phyloP scores from a whole-genome alignment of 2,329 filamentous ascomycete species.

The Epichloe sp. region DNA sequence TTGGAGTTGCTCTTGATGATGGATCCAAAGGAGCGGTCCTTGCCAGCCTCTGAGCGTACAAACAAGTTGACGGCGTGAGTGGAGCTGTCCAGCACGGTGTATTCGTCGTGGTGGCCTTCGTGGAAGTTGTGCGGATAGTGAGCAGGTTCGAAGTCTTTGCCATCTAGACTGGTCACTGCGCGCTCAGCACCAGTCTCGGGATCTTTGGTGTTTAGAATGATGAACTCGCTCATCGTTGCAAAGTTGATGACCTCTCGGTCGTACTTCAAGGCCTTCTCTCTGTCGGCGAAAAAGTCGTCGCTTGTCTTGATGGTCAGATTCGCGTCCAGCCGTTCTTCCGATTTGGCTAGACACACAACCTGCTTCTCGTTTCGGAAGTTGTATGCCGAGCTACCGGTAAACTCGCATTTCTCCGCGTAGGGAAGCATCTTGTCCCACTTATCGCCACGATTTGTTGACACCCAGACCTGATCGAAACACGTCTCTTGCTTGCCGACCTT shows the following conservation, averaged over 20 bases:
- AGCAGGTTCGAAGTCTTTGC: conserved; percentile 66
- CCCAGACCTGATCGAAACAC: conserved; percentile 63
- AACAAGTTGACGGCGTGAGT: conserved; percentile 92
- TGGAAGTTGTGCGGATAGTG: conserved; percentile 78
- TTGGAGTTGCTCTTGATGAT: conserved; percentile 99
- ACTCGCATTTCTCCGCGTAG: conserved; percentile 73
- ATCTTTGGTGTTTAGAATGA: conserved; percentile 71
- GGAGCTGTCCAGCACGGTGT: conserved; percentile 89
- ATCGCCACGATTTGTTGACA: conserved; percentile 67
- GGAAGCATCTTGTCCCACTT: conserved; percentile 64
- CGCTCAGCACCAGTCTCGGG: conserved; percentile 55
- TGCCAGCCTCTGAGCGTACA: conserved; percentile 59
- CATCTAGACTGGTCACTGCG: conserved; percentile 76
- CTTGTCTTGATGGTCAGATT: conserved; percentile 62
- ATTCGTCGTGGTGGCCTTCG: conserved; percentile 64
- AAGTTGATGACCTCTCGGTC: conserved; percentile 57
- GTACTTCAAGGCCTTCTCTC: conserved; percentile 39
- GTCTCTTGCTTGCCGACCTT: conserved; percentile 30
- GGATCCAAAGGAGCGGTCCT: conserved; percentile 60
- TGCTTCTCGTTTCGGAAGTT: conserved; percentile 38
- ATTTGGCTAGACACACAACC: conserved; percentile 42
- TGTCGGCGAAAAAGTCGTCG: conserved; percentile 60
- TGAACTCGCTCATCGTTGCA: conserved; percentile 93
- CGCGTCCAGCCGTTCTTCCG: conserved; percentile 46
- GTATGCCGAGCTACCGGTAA: conserved; percentile 55